Evolutionary conservation across 148 eudicot genomes (phyloP).

Genomic region (Rhododendron henanense): DNA sequence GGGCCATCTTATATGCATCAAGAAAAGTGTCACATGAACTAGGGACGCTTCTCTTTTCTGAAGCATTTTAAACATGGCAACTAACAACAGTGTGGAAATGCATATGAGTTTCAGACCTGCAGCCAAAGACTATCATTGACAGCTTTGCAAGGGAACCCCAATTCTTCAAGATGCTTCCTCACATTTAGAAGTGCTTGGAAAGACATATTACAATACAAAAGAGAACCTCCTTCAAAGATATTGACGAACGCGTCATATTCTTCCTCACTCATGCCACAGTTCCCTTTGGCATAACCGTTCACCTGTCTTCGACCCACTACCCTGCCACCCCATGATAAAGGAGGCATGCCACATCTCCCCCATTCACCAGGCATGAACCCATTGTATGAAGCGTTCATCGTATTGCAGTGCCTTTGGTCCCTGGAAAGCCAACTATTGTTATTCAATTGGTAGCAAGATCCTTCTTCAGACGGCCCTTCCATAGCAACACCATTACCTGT

Average conservation of each 20-base stretch:
- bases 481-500: conserved; percentile 42
- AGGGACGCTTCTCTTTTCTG: background rate
- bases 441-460: conserved; percentile 67
- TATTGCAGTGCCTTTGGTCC: conserved; percentile 47
- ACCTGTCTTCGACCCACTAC: conserved; percentile 76
- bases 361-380: conserved; percentile 62
- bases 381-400: conserved; percentile 54
- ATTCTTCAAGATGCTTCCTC: conserved; percentile 95
- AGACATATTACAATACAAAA: conserved; percentile 92
- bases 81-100: background rate
- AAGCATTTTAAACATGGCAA: background rate
- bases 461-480: conserved; percentile 96
- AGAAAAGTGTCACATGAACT: background rate
- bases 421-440: conserved; percentile 67
- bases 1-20: background rate
- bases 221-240: conserved; percentile 91
- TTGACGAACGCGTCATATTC: conserved; percentile 85
- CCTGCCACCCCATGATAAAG: conserved; percentile 88
- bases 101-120: conserved; percentile 55
- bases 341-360: conserved; percentile 54
- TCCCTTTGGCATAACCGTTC: conserved; percentile 44
- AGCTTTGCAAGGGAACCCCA: conserved; percentile 97
- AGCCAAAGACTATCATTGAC: conserved; percentile 96
- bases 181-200: conserved; percentile 93
- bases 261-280: conserved; percentile 56